phyloP scores from a whole-genome alignment of 2,329 filamentous ascomycete species.

The Bipolaris bicolor region DNA sequence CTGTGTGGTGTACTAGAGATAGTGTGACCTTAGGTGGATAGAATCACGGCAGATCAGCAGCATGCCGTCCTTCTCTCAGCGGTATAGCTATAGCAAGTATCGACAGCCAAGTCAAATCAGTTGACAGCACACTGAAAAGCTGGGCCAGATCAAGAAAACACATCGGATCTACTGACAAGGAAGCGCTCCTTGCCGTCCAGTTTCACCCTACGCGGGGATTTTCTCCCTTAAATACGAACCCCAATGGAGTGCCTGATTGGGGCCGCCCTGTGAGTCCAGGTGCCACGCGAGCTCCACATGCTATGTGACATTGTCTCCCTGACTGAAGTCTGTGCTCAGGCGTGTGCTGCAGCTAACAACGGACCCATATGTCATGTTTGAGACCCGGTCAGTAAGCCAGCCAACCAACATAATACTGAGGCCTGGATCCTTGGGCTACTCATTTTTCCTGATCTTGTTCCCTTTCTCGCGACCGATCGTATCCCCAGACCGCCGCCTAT shows the following conservation, averaged over 20 bases:
- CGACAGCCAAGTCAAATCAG: neutral
- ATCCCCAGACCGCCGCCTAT: neutral
- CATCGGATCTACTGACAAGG: neutral
- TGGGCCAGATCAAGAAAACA: neutral
- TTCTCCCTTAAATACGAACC: neutral
- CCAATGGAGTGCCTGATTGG: neutral
- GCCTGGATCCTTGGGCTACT: neutral
- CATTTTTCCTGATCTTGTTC: slow-evolving; percentile 1
- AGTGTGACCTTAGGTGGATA: neutral
- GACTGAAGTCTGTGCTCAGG: slow-evolving; percentile 4
- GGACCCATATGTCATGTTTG: slow-evolving; percentile 6
- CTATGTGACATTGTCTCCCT: slow-evolving; percentile 9
- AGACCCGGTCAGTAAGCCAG: neutral
- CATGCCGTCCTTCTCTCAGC: neutral
- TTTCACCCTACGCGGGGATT: neutral
- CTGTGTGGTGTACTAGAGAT: neutral
- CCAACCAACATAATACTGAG: slow-evolving; percentile 8
- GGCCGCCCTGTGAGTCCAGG: neutral
- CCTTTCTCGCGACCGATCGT: neutral
- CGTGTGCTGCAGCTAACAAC: slow-evolving; percentile 2
- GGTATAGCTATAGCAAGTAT: neutral
- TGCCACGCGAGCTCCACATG: neutral
- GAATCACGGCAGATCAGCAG: neutral
- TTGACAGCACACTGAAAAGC: neutral
- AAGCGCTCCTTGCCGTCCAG: neutral